Conservation (phyloP, 768 basidiomycete species). For the Tulasnella calospora region DNA sequence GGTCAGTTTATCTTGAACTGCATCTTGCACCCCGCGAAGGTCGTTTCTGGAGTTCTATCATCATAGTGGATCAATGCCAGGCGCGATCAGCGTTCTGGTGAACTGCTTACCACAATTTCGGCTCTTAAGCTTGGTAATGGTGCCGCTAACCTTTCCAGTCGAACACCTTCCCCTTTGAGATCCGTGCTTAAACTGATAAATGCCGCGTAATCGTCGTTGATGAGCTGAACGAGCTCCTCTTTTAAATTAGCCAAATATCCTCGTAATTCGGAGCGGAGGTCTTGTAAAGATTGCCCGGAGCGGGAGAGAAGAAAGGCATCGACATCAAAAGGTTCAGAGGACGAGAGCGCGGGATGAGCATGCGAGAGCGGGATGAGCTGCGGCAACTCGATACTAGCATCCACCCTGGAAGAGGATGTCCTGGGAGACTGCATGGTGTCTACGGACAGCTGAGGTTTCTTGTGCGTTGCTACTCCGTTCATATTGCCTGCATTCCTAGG, state of each 20-base stretch:
- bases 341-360: conserved; percentile 64
- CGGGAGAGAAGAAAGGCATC: conserved; percentile 86
- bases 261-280: conserved; percentile 79
- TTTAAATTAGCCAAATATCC: conserved; percentile 79
- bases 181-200: conserved; percentile 96
- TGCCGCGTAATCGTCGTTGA: conserved; percentile 97
- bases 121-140: conserved; percentile 61
- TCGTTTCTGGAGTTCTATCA: conserved; percentile 34
- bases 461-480: not conserved
- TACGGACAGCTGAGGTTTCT: not conserved
- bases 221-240: conserved; percentile 89
- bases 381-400: conserved; percentile 36
- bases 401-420: not conserved
- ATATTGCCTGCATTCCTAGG: not conserved
- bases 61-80: not conserved
- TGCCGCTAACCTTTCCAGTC: conserved; percentile 59
- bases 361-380: conserved; percentile 65
- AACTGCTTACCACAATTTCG: conserved; percentile 60
- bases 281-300: conserved; percentile 71
- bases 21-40: conserved; percentile 61
- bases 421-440: not conserved
- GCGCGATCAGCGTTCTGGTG: not conserved
- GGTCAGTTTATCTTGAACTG: conserved; percentile 71
- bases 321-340: conserved; percentile 61
- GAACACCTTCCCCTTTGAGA: conserved; percentile 73